Conservation (phyloP, 169 alveolate species). For the Eimeria necatrix region DNA sequence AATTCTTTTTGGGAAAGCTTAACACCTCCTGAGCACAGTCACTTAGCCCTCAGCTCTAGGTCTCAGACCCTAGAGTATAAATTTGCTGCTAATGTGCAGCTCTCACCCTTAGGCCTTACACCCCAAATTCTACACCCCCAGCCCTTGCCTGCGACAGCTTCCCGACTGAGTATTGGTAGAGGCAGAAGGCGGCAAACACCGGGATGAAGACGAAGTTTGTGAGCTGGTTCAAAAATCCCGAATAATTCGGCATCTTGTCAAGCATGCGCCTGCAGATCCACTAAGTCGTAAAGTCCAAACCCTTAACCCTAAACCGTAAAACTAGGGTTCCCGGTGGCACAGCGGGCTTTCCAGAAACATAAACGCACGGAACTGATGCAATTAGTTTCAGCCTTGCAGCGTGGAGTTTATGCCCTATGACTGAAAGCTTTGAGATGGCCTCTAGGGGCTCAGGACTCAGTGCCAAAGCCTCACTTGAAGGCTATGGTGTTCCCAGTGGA, state of each 20-base stretch:
- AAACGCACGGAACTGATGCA: neutral
- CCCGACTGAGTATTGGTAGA: conserved; percentile 2
- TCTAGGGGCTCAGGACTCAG: neutral
- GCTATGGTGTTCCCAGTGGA: conserved; percentile 17
- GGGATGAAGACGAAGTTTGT: conserved; percentile 80
- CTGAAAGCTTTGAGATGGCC: neutral
- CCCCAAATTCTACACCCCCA: neutral
- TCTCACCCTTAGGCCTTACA: neutral
- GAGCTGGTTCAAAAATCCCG: conserved; percentile 82
- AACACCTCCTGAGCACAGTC: conserved; percentile 28
- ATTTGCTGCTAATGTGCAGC: neutral
- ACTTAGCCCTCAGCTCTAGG: neutral
- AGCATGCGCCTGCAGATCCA: conserved; percentile 37
- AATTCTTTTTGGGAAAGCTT: conserved; percentile 81
- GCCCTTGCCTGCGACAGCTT: conserved; percentile 36
- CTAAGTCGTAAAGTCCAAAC: conserved; percentile 3
- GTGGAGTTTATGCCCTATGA: neutral
- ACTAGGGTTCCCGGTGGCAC: neutral
- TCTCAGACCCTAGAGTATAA: neutral
- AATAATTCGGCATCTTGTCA: conserved; percentile 83
- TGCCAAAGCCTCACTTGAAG: neutral
- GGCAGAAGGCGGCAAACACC: conserved; percentile 65
- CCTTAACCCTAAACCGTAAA: neutral
- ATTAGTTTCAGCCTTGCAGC: neutral
- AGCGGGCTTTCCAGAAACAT: neutral